Percentiles rank a stretch among this genome's conserved stretches.
These are phyloP conservation scores for Cryptococcus sp. DNA, from an alignment of 1,284 basidiomycete species.

Conservation along the genomic window DNA sequence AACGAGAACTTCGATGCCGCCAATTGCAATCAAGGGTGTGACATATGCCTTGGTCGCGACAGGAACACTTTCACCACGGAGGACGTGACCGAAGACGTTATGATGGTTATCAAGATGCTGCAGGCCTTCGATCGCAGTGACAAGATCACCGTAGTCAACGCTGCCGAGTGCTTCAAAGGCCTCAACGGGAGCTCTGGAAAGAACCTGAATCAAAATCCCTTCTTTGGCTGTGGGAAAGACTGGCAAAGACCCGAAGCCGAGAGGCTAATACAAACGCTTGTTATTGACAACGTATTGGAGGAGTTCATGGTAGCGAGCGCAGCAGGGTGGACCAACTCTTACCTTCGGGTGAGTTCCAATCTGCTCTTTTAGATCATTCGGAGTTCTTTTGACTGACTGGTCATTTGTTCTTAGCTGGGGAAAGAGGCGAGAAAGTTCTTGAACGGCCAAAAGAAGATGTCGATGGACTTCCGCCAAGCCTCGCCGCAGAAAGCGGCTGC, in stretches of 20 bases:
- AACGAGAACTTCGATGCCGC: conserved; percentile 51
- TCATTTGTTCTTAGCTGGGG: conserved; percentile 31
- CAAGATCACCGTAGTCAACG: conserved; percentile 45
- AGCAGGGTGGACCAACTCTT: conserved; percentile 50
- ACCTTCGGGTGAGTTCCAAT: conserved; percentile 44
- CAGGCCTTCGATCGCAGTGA: conserved; percentile 29
- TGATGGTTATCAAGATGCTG: conserved; percentile 42
- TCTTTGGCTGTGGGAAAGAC: conserved; percentile 43
- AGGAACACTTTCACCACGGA: conserved; percentile 31
- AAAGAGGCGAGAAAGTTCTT: conserved; percentile 25
- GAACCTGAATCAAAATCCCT: conserved; percentile 35
- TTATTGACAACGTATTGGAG: conserved; percentile 45
- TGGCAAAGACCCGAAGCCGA: conserved; percentile 46
- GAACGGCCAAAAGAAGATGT: conserved; percentile 29
- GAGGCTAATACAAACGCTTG: conserved; percentile 46
- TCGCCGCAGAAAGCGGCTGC: conserved; percentile 21
- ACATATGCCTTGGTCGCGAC: conserved; percentile 48
- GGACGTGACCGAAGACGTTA: conserved; percentile 45
- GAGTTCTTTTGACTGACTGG: background rate
- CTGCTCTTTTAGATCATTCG: background rate
- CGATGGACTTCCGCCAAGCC: conserved; percentile 37
- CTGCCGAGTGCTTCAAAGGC: conserved; percentile 49
- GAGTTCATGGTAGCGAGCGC: conserved; percentile 40
- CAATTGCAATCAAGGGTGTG: conserved; percentile 50
- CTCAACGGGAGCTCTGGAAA: conserved; percentile 33